Evolutionary conservation across 2,329 filamentous ascomycete species (phyloP), one percentile per base, ranked within the genome.

Genomic region (Alternaria sp.): DNA sequence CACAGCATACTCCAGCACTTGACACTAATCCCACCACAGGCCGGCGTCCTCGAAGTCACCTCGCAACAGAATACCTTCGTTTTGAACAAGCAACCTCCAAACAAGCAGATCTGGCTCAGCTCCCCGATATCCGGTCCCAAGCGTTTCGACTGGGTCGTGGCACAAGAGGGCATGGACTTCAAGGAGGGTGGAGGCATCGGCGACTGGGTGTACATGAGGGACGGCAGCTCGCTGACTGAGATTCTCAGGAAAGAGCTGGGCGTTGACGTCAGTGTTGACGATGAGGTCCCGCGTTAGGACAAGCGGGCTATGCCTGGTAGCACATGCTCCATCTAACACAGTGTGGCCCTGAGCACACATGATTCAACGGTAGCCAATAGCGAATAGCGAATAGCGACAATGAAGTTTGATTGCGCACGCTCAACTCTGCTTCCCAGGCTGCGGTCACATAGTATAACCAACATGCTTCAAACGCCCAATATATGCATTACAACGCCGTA

Each of bases 51-150:
- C 69, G 93, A 89, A 64, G 84, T 98, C 69, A 87, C 88, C 1
- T 82, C 85, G 12, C 83, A 88, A 51, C 93, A 94, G 63, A 59
- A 71, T 63, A 94, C 88, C 30, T 99, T 96, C 76, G 92, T 99
- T 61, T 86, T 99, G 81, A 99, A 99, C 87, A 99, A 99, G 81
- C 95, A 99, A 79, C 95, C 95, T 0, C 93, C 94, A 20, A 98
- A 97, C 84, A 95, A 93, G 84, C 95, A 90, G 73, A 97, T 99
- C 75, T 99, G 95, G 95, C 88, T 98, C 46, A 95, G 92, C 38
- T 96, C 93, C 43, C 95, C 95, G 4, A 83, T 93, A 54, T 94
- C 92, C 6, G 95, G 95, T 0, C 95, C 95, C 14, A 97, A 97
- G 81, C 89, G 94, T 59, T 99, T 90, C 82, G 94, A 98, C 79